Percentiles rank a stretch among this genome's conserved stretches.
These are phyloP conservation scores for rapeseed (Brassica napus) DNA, from an alignment of 345 rosid genomes.

Conservation along the genomic window DNA sequence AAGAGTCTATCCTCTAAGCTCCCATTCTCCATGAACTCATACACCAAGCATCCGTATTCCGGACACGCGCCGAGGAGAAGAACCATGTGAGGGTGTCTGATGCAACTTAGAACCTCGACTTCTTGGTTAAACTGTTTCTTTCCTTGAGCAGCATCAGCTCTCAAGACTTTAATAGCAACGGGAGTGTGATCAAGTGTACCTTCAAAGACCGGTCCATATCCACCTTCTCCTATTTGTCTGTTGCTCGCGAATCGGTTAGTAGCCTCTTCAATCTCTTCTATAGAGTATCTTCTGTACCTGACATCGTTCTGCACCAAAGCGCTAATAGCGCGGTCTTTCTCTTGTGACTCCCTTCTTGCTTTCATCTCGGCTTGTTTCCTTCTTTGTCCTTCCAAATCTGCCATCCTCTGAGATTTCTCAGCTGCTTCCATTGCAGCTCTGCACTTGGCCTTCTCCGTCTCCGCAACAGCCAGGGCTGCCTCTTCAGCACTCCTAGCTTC, in stretches of 20 bases:
- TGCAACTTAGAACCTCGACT: conserved; percentile 84
- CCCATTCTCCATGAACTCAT: conserved; percentile 77
- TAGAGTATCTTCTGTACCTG: conserved; percentile 71
- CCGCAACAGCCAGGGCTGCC: conserved; percentile 72
- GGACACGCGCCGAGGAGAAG: conserved; percentile 95
- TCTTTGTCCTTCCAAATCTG: conserved; percentile 65
- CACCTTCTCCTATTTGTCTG: conserved; percentile 86
- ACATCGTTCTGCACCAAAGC: conserved; percentile 63
- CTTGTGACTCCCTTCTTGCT: conserved; percentile 66
- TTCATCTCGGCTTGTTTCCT: conserved; percentile 70
- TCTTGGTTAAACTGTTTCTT: conserved; percentile 87
- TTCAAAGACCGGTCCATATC: conserved; percentile 89
- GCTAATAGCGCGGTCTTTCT: conserved; percentile 67
- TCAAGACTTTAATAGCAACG: conserved; percentile 83
- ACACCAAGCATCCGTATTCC: conserved; percentile 84
- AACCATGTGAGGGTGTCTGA: conserved; percentile 93
- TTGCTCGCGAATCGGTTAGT: conserved; percentile 51
- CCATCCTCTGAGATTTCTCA: conserved; percentile 69
- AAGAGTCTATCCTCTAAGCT: conserved; percentile 85
- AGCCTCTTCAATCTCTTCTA: conserved; percentile 80
- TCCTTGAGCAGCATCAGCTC: conserved; percentile 93
- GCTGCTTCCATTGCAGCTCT: conserved; percentile 85
- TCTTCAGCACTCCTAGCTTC: conserved; percentile 75
- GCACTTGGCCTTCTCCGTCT: conserved; percentile 87
- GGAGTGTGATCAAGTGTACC: conserved; percentile 88